A percentile compares a stretch with the other conserved stretches of the same genome.
Evolutionary conservation across 1,284 basidiomycete species (phyloP).

Genomic region (Rhodotorula sp.): DNA sequence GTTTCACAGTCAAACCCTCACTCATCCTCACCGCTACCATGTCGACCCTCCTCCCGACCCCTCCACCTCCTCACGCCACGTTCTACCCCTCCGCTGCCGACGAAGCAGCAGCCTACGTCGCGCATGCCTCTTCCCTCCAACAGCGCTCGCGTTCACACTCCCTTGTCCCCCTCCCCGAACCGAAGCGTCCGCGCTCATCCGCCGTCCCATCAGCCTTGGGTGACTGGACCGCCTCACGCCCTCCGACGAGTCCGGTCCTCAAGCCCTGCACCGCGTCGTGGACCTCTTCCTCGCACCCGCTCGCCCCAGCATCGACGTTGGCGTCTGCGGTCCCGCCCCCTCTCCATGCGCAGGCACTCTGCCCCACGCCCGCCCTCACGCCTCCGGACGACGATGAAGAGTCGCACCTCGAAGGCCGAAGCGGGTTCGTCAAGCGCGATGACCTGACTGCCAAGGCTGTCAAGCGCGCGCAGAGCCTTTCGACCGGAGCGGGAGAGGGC

Average conservation of each 20-base stretch:
- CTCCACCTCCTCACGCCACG: background rate
- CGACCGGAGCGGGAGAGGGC: background rate
- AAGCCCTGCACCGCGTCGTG: conserved; percentile 1
- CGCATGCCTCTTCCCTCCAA: background rate
- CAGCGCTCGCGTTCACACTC: conserved; percentile 1
- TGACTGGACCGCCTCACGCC: conserved; percentile 1
- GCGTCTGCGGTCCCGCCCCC: background rate
- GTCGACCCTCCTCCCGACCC: conserved; percentile 2
- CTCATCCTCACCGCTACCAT: background rate
- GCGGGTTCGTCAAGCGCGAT: conserved; percentile 15
- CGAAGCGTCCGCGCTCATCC: conserved; percentile 11
- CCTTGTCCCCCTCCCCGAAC: conserved; percentile 1
- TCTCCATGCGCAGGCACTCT: conserved; percentile 1
- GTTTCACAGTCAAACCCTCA: background rate
- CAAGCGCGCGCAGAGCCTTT: conserved; percentile 1
- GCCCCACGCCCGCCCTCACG: conserved; percentile 18
- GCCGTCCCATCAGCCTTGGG: background rate
- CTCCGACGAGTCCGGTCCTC: background rate
- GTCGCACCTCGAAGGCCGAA: background rate
- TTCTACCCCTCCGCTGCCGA: background rate
- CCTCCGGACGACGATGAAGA: conserved; percentile 6
- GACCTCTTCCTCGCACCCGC: background rate
- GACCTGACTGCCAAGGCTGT: conserved; percentile 19
- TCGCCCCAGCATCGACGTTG: no score
- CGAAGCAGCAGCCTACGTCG: conserved; percentile 3